Percentiles rank a stretch among this genome's conserved stretches.
Evolutionary conservation across 495 filamentous ascomycete species (phyloP).

Genomic region (Durotheca rogersii): DNA sequence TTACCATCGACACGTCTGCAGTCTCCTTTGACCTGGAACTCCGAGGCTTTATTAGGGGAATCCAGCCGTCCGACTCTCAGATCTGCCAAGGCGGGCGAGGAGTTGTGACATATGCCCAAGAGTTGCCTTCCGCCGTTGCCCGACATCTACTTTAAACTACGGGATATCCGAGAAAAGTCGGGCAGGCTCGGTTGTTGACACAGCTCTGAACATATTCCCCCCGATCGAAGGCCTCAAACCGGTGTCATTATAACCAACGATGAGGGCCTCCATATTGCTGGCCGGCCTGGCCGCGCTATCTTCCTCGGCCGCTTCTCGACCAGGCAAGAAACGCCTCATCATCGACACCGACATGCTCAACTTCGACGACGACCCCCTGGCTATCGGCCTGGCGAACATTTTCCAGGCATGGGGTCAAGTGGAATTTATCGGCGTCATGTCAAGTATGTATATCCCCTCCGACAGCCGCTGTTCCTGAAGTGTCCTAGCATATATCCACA

Average conservation of each 20-base stretch:
- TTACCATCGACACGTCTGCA: too few species aligned
- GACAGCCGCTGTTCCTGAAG: background rate
- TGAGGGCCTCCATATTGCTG: conserved; percentile 5
- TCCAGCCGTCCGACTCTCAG: too few species aligned
- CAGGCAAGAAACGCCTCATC: conserved; percentile 18
- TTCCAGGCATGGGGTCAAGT: background rate
- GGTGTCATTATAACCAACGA: background rate
- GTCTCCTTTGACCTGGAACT: too few species aligned
- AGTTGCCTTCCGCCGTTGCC: too few species aligned
- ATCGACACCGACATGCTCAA: conserved; percentile 23
- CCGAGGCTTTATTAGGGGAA: too few species aligned
- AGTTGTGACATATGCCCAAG: too few species aligned
- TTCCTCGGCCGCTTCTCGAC: background rate
- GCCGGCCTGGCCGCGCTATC: background rate
- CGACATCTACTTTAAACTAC: too few species aligned
- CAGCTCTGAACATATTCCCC: background rate
- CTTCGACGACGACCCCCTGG: conserved; percentile 22
- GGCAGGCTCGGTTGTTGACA: too few species aligned
- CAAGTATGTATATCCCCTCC: background rate
- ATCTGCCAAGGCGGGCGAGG: too few species aligned
- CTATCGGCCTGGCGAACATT: conserved; percentile 4
- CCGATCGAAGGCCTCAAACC: background rate
- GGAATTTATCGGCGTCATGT: background rate
- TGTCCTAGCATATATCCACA: background rate
- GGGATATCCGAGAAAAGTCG: too few species aligned